These are phyloP conservation scores for Salix koriyanagi DNA, from an alignment of 345 rosid species.

Conservation along the genomic window DNA sequence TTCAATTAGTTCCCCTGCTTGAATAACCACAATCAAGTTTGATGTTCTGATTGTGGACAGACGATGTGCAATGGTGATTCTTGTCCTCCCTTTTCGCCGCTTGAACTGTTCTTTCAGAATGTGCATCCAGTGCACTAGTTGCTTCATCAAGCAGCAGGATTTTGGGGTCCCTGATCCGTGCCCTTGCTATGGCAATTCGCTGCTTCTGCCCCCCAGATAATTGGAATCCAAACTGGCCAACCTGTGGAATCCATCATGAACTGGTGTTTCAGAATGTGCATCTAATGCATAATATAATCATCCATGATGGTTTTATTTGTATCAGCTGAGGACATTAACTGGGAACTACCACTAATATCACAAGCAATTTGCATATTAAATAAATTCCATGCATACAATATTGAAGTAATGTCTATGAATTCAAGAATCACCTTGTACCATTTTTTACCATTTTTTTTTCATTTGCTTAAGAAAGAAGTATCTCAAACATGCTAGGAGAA, in stretches of 20 bases:
- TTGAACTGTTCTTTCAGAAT: too few species aligned
- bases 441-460: background rate
- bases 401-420: background rate
- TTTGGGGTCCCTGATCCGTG: constrained; percentile 60
- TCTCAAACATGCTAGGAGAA: too few species aligned
- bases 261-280: too few species aligned
- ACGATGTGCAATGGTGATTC: too few species aligned
- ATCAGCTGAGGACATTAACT: background rate
- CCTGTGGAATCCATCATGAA: constrained; percentile 30
- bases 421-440: background rate
- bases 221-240: constrained; percentile 65
- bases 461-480: background rate
- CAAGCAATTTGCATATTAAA: background rate
- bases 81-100: too few species aligned
- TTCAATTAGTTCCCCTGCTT: constrained; percentile 54
- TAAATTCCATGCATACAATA: background rate
- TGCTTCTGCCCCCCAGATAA: constrained; percentile 78
- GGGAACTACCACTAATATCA: too few species aligned
- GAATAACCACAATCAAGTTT: constrained; percentile 48
- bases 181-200: constrained; percentile 67
- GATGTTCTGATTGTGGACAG: constrained; percentile 49
- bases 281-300: too few species aligned
- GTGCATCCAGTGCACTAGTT: too few species aligned
- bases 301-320: background rate
- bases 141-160: too few species aligned